phyloP scores from a whole-genome alignment of 2,329 filamentous ascomycete genomes.

The Talaromyces rugulosus region DNA sequence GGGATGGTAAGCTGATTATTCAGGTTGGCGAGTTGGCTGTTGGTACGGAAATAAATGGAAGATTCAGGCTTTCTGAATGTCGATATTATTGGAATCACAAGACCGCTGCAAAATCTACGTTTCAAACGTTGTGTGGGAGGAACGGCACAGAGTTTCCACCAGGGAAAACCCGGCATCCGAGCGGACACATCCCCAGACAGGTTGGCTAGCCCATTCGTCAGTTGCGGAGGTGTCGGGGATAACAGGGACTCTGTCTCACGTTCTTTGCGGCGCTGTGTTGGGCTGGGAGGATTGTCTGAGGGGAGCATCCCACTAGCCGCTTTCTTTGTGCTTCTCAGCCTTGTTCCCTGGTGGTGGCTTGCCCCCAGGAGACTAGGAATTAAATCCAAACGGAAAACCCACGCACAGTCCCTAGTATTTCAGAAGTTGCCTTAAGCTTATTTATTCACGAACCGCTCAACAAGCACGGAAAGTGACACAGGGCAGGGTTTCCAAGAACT shows the following conservation, averaged over 20 bases:
- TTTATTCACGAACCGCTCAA: neutral
- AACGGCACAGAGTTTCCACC: neutral
- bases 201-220: slow-evolving; percentile 12
- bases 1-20: neutral
- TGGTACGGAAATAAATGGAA: neutral
- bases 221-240: slow-evolving; percentile 6
- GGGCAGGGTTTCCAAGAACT: neutral
- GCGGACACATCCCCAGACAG: slow-evolving; percentile 1
- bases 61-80: neutral
- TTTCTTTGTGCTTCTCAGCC: slow-evolving; percentile 7
- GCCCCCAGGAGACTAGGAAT: neutral
- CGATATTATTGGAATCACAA: neutral
- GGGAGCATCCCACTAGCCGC: neutral
- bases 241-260: slow-evolving; percentile 6
- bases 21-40: neutral
- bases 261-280: neutral
- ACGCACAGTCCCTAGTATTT: neutral
- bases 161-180: slow-evolving; percentile 11
- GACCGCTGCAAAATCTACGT: neutral
- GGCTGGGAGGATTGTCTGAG: neutral
- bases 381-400: neutral
- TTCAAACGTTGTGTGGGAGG: neutral
- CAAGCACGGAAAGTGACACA: neutral
- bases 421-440: neutral
- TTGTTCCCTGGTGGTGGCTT: slow-evolving; percentile 6